Percentiles rank a stretch among this genome's conserved stretches.
phyloP scores from a whole-genome alignment of 2,329 filamentous ascomycete genomes.

The Botryosphaeria dothidea region DNA sequence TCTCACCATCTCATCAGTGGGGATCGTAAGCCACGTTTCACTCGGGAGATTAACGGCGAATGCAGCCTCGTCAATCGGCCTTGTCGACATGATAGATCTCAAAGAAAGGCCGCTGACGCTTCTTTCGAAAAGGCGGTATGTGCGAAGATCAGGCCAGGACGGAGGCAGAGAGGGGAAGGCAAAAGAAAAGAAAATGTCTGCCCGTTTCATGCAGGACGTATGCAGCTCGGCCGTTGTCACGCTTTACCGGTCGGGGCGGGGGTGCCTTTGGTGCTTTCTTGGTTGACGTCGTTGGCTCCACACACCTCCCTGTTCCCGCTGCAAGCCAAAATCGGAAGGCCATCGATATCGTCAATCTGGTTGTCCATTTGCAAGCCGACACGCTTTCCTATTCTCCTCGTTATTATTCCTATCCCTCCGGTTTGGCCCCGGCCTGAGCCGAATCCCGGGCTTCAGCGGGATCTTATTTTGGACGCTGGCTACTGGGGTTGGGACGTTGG shows the following conservation, averaged over 20 bases:
- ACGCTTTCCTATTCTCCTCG: not conserved
- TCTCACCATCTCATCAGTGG: not conserved
- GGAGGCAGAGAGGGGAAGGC: not conserved
- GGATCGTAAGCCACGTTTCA: not conserved
- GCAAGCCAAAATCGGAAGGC: not conserved
- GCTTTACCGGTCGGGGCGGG: not conserved
- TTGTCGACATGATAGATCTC: not conserved
- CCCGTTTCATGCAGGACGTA: not conserved
- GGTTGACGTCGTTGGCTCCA: not conserved
- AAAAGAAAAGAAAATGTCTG: not conserved
- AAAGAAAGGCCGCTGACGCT: not conserved
- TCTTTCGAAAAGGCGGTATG: not conserved
- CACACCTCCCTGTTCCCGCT: not conserved
- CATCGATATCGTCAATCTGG: not conserved
- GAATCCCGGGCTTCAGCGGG: not conserved
- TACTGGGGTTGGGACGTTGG: no score
- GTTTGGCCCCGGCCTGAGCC: no score
- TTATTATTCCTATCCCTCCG: not conserved
- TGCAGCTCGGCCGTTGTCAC: conserved; percentile 5
- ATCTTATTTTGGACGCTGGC: no score
- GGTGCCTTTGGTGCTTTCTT: not conserved
- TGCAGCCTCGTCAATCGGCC: not conserved
- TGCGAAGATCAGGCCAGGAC: not conserved
- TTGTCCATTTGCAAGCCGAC: not conserved
- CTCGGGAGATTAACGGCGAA: not conserved